Percentiles rank a stretch among this genome's conserved stretches.
Evolutionary conservation across 1,139 yeast species (phyloP).

Genomic region (Lodderomyces margitis): DNA sequence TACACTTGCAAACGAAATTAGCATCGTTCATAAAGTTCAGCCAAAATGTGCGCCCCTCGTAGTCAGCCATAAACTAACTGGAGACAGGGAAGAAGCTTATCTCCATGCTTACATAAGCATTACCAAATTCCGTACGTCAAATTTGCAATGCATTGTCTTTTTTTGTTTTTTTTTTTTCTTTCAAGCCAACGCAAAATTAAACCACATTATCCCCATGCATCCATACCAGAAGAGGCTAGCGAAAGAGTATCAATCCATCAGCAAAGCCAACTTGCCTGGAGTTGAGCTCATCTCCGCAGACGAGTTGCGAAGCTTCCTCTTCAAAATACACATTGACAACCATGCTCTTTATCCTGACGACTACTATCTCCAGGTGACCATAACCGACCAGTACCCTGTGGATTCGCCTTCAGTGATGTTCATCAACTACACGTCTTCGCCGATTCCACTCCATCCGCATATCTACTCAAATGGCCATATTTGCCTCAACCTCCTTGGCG

Average conservation of each 20-base stretch:
- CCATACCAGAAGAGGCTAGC: slow-evolving; percentile 40
- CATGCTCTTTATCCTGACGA: slow-evolving; percentile 28
- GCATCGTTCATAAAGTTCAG: no score
- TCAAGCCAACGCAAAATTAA: no score
- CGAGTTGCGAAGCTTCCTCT: slow-evolving; percentile 24
- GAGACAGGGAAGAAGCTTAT: no score
- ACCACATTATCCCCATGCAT: slow-evolving; percentile 17
- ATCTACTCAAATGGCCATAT: slow-evolving; percentile 74
- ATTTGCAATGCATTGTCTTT: no score
- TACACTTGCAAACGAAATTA: no score
- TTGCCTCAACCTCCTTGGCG: slow-evolving; percentile 61
- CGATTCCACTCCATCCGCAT: slow-evolving; percentile 69
- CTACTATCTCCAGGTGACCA: slow-evolving; percentile 34
- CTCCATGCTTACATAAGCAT: no score
- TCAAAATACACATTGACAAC: slow-evolving; percentile 24
- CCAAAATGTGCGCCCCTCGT: no score
- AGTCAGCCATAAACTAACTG: no score
- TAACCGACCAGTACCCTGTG: slow-evolving; percentile 58
- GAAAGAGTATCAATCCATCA: slow-evolving; percentile 37
- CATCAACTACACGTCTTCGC: slow-evolving; percentile 23
- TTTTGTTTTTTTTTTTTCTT: no score
- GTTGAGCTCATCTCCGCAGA: slow-evolving; percentile 25
- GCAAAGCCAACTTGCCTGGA: slow-evolving; percentile 25
- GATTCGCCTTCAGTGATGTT: slow-evolving; percentile 64
- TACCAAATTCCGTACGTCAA: no score